Evolutionary conservation across 768 basidiomycete species (phyloP), one percentile per base, ranked within the genome.

Genomic region (Albatrellus ellisii): DNA sequence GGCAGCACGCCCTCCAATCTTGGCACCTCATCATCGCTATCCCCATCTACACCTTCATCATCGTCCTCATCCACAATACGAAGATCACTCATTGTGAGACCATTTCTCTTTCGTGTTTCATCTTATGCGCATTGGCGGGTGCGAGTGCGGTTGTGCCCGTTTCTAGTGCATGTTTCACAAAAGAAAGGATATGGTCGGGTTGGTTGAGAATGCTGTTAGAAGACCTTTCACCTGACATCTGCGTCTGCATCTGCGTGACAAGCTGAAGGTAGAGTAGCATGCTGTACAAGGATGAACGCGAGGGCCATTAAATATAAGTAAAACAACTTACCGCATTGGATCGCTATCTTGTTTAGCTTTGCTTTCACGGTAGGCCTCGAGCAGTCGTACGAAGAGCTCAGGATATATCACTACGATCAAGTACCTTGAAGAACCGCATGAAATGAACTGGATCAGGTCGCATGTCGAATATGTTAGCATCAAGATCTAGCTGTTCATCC

Each of bases 361-460:
- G 62, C 37, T 64, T 54, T 32, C 65, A 53, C 46, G 73, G 57
- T 92, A 88, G 3, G 63, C 64, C 50, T 88, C 82, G 4, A 98
- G 65, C 25, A 84, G 62, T 46, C 64, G 67, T 10, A 92, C 70
- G 48, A 95, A 88, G 4, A 95, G 44, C 27, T 73, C 73, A 3
- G 82, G 74, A 65, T 5, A 92, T 65, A 43, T 90, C 86, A 14
- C 68, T 57, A 12, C 87, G 70, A 40, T 77, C 72, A 25, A 91
- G 56, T 0, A 61, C 61, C 54, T 77, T 78, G 34, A 95, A 51
- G 39, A 81, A 76, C 8, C 59, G 59, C 11, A 83, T 76, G 44
- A 90, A 73, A 49, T 77, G 74, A 2, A 57, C 54, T 1, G 92
- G 84, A 52, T 89, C 79, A 1, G 90, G 90, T 44, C 79, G 81